phyloP scores from a whole-genome alignment of 768 basidiomycete genomes.

The Mycena haematopus region DNA sequence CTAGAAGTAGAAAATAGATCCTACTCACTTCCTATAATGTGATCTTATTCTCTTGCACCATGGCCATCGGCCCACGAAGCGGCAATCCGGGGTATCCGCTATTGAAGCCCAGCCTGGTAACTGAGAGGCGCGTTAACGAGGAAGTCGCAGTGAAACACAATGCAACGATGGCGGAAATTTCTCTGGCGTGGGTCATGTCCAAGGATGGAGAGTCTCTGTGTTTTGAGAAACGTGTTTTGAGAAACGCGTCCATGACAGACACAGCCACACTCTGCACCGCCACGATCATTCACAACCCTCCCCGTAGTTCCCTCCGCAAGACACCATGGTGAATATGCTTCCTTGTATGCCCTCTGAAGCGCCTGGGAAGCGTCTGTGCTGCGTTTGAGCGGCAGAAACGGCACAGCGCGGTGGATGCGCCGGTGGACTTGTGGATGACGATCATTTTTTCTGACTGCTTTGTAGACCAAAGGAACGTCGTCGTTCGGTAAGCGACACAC shows the following conservation, averaged over 20 bases:
- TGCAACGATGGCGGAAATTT: constrained; percentile 1
- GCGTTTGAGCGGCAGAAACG: not conserved
- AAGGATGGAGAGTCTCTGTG: too few relatives aligned
- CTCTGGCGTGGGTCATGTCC: constrained; percentile 14
- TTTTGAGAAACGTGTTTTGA: too few relatives aligned
- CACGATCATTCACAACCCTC: too few relatives aligned
- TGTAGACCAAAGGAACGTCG: constrained; percentile 77
- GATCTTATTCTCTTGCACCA: constrained; percentile 6
- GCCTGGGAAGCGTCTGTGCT: not conserved
- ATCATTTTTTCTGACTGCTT: not conserved
- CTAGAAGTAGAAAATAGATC: constrained; percentile 21
- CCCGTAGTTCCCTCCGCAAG: constrained; percentile 5
- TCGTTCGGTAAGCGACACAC: constrained; percentile 98
- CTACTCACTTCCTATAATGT: constrained; percentile 20
- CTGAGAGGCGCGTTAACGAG: too few relatives aligned
- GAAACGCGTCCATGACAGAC: too few relatives aligned
- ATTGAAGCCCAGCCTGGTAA: too few relatives aligned
- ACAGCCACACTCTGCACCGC: too few relatives aligned
- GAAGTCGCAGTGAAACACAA: not conserved
- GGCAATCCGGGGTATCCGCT: too few relatives aligned
- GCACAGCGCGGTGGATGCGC: not conserved
- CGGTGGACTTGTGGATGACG: not conserved
- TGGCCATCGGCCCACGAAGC: too few relatives aligned
- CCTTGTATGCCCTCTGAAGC: too few relatives aligned
- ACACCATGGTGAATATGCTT: constrained; percentile 7